Percentiles rank a stretch among this genome's conserved stretches.
These are phyloP conservation scores for Epichloe amarillans DNA, from an alignment of 2,329 filamentous ascomycete genomes.

Conservation along the genomic window DNA sequence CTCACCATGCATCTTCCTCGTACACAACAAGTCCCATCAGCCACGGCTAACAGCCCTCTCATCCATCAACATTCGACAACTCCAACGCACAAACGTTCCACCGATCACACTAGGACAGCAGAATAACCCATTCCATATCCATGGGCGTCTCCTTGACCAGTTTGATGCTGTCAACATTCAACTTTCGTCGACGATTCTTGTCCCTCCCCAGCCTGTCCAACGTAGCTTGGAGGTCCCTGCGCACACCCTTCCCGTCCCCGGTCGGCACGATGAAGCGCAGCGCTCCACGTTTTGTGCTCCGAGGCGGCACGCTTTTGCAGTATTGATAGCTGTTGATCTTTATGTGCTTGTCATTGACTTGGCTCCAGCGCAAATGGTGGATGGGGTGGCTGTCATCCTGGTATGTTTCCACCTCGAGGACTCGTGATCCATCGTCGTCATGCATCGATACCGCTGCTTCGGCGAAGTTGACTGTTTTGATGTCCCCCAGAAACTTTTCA, in stretches of 20 bases:
- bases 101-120: not conserved
- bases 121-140: conserved; percentile 1
- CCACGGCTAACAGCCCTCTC: not conserved
- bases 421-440: too few species aligned
- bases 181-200: not conserved
- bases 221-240: not conserved
- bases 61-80: too few species aligned
- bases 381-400: conserved; percentile 2
- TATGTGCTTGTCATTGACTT: conserved; percentile 4
- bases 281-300: not conserved
- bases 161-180: not conserved
- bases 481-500: not conserved
- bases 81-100: not conserved
- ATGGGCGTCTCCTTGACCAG: not conserved
- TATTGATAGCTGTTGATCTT: conserved; percentile 7
- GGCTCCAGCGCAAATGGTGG: conserved; percentile 8
- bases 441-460: not conserved
- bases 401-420: not conserved
- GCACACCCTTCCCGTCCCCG: not conserved
- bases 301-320: not conserved
- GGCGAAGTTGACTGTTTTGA: not conserved
- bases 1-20: too few species aligned
- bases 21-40: too few species aligned
- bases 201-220: not conserved
- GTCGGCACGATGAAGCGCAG: not conserved